Percentiles rank a stretch among this genome's conserved stretches.
phyloP scores from a whole-genome alignment of 495 filamentous ascomycete genomes.

The Tricharina praecox region DNA sequence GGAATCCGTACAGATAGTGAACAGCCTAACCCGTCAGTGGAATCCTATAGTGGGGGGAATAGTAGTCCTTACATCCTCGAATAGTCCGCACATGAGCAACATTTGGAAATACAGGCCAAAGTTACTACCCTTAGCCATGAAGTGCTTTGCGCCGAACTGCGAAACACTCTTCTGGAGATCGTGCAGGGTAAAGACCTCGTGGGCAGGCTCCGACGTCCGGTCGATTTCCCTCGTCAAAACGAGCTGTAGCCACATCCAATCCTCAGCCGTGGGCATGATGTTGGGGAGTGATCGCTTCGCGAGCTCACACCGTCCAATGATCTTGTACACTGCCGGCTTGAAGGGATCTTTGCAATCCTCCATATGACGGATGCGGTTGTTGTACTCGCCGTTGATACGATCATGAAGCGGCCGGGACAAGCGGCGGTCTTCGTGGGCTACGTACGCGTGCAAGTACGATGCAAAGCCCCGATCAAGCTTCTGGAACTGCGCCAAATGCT shows the following conservation, averaged over 20 bases:
- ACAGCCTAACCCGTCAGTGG: conserved; percentile 40
- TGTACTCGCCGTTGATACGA: conserved; percentile 76
- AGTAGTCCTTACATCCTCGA: conserved; percentile 41
- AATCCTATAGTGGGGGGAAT: neutral
- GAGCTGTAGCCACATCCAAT: conserved; percentile 97
- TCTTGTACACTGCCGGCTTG: conserved; percentile 92
- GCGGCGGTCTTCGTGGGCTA: conserved; percentile 49
- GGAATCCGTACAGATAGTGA: conserved; percentile 71
- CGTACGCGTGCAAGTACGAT: conserved; percentile 72
- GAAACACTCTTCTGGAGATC: conserved; percentile 69
- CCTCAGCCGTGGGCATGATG: conserved; percentile 65
- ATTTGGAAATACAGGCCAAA: conserved; percentile 87
- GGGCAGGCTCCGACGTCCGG: conserved; percentile 62
- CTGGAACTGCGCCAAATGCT: conserved; percentile 59
- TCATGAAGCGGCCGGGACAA: conserved; percentile 62
- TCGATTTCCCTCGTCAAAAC: conserved; percentile 76
- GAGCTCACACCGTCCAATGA: conserved; percentile 88
- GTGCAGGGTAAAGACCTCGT: conserved; percentile 72
- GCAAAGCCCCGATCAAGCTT: conserved; percentile 79
- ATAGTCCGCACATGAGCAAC: conserved; percentile 79
- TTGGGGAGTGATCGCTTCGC: conserved; percentile 60
- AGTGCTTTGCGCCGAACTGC: conserved; percentile 80
- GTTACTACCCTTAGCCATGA: conserved; percentile 52
- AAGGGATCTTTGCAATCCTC: conserved; percentile 87
- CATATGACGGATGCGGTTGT: conserved; percentile 61